These are phyloP conservation scores for Cercospora berteroae DNA, from an alignment of 2,329 filamentous ascomycete species.

Conservation along the genomic window DNA sequence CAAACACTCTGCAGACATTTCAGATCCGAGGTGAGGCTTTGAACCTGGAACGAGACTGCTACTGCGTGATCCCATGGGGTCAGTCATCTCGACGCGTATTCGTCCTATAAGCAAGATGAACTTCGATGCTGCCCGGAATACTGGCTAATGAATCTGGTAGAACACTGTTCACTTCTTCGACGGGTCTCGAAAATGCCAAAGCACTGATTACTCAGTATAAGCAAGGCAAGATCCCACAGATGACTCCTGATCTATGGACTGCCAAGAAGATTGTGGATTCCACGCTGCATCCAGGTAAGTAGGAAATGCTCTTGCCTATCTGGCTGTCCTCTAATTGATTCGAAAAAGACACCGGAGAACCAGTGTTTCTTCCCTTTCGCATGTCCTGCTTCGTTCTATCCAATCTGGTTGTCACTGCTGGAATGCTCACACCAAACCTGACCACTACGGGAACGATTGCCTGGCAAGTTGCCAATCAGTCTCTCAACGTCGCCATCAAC, in stretches of 20 bases:
- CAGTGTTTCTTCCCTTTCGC: conserved; percentile 90
- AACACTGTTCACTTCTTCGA: conserved; percentile 75
- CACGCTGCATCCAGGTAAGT: conserved; percentile 85
- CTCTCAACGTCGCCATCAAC: conserved; percentile 97
- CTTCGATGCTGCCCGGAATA: neutral
- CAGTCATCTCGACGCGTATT: conserved; percentile 19
- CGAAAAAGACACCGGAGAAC: conserved; percentile 78
- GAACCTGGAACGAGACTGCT: conserved; percentile 14
- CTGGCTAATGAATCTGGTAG: conserved; percentile 50
- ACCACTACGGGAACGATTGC: conserved; percentile 79
- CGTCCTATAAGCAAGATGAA: neutral
- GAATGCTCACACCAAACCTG: conserved; percentile 92
- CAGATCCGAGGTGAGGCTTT: conserved; percentile 83
- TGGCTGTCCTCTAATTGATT: neutral
- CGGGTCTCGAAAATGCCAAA: conserved; percentile 84
- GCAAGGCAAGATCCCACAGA: conserved; percentile 70
- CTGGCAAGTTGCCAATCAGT: conserved; percentile 97
- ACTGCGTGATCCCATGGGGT: conserved; percentile 29
- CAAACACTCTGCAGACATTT: conserved; percentile 80
- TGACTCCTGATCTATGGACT: conserved; percentile 89
- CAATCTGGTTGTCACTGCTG: conserved; percentile 90
- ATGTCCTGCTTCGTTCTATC: conserved; percentile 96
- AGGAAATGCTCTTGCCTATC: neutral
- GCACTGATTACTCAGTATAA: conserved; percentile 80
- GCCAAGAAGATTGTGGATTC: conserved; percentile 98